phyloP scores from a whole-genome alignment of 1,284 basidiomycete species.

The Cryptococcus hybrid region DNA sequence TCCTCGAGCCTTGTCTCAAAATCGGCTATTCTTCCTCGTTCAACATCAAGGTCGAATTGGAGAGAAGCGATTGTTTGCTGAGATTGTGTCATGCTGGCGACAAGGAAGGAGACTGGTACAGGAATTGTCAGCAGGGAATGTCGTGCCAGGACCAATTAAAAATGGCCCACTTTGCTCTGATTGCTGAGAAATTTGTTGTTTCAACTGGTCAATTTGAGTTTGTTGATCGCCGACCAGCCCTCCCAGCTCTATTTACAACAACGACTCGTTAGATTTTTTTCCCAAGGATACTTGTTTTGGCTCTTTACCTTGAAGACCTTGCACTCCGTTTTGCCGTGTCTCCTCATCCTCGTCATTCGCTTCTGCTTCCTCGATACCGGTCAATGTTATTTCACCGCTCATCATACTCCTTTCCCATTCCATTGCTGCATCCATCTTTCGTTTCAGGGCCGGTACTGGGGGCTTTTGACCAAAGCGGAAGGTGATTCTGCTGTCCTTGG shows the following conservation, averaged over 20 bases:
- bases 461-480: neutral
- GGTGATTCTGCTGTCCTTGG: neutral
- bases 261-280: neutral
- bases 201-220: neutral
- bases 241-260: neutral
- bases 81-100: neutral
- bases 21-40: neutral
- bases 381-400: neutral
- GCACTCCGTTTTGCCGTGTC: neutral
- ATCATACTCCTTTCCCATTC: conserved; percentile 3
- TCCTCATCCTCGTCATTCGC: neutral
- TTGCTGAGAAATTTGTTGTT: neutral
- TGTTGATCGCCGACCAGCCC: neutral
- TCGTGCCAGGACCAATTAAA: neutral
- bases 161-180: neutral
- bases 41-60: neutral
- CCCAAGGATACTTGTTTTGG: neutral
- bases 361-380: neutral
- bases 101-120: neutral
- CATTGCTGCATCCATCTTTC: neutral
- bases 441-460: neutral
- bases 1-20: neutral
- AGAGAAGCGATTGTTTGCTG: neutral
- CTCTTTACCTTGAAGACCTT: neutral
- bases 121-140: neutral